phyloP scores from a whole-genome alignment of 2,329 filamentous ascomycete species.

The Acrocalymma vagum region DNA sequence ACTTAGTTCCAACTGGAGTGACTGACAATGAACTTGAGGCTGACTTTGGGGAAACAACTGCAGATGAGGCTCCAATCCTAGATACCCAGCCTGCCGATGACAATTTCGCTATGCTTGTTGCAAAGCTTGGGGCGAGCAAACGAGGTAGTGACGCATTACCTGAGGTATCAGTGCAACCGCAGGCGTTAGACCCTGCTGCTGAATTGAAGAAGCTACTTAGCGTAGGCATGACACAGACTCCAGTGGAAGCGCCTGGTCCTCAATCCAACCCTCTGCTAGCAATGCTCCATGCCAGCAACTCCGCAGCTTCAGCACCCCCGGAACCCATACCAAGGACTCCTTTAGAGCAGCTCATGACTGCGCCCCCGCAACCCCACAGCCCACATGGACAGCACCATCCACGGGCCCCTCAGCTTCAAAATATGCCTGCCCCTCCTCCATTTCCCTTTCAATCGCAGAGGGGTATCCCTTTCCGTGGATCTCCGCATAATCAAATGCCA shows the following conservation, averaged over 20 bases:
- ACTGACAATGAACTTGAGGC: conserved; percentile 41
- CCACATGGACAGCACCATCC: conserved; percentile 64
- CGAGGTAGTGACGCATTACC: conserved; percentile 35
- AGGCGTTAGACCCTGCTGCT: conserved; percentile 54
- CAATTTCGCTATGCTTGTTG: conserved; percentile 42
- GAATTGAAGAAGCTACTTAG: conserved; percentile 62
- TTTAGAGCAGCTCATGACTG: conserved; percentile 61
- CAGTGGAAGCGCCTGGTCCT: conserved; percentile 43
- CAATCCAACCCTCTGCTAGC: conserved; percentile 61
- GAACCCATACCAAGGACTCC: conserved; percentile 53
- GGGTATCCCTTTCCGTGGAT: conserved; percentile 36
- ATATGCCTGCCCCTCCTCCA: conserved; percentile 58
- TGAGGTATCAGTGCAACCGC: conserved; percentile 36
- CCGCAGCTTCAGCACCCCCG: conserved; percentile 19
- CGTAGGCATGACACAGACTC: conserved; percentile 45
- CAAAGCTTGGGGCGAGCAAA: conserved; percentile 37
- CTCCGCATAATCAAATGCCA: conserved; percentile 34
- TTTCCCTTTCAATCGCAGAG: conserved; percentile 55
- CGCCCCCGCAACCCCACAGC: conserved; percentile 63
- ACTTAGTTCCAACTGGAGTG: conserved; percentile 24
- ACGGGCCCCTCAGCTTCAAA: conserved; percentile 59
- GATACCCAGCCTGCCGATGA: conserved; percentile 20
- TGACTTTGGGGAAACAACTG: conserved; percentile 36
- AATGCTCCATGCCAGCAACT: conserved; percentile 55
- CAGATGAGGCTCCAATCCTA: conserved; percentile 24